Conservation (phyloP, 148 eudicot genomes). For the Chenopodium formosanum region DNA sequence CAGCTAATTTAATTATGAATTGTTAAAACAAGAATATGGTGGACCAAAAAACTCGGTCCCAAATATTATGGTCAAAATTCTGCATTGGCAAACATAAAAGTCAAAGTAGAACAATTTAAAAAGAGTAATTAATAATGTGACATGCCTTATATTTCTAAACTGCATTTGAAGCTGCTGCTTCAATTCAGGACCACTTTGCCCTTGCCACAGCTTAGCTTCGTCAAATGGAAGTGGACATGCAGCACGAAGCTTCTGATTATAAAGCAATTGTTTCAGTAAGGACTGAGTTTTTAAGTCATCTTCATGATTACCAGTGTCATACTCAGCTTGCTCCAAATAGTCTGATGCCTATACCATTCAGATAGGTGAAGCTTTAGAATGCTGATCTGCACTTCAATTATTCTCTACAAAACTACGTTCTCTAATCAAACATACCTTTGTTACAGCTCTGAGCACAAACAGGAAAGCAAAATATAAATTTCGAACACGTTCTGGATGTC, state of each 20-base stretch:
- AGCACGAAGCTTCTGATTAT: conserved; percentile 65
- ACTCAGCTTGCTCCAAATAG: conserved; percentile 92
- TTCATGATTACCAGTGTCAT: conserved; percentile 78
- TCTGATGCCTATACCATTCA: conserved; percentile 57
- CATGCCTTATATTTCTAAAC: conserved; percentile 76
- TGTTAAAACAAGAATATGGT: too few species aligned
- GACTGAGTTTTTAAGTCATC: conserved; percentile 90
- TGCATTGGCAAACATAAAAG: neutral
- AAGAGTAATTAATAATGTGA: neutral
- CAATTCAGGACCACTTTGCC: conserved; percentile 85
- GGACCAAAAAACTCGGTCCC: too few species aligned
- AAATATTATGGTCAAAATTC: too few species aligned
- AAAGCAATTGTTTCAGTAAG: conserved; percentile 69
- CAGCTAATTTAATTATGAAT: too few species aligned
- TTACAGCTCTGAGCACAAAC: conserved; percentile 94
- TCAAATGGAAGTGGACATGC: conserved; percentile 97
- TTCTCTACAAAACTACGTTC: neutral
- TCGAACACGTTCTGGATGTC: conserved; percentile 81
- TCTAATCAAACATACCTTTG: conserved; percentile 55
- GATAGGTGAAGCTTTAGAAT: neutral
- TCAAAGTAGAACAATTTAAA: too few species aligned
- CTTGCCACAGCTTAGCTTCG: conserved; percentile 96
- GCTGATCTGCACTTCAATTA: neutral
- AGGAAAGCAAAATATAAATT: conserved; percentile 91
- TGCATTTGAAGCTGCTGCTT: conserved; percentile 85